Base-by-base conservation (phyloP, 768 basidiomycete genomes). In the Phanerochaete carnosa region DNA sequence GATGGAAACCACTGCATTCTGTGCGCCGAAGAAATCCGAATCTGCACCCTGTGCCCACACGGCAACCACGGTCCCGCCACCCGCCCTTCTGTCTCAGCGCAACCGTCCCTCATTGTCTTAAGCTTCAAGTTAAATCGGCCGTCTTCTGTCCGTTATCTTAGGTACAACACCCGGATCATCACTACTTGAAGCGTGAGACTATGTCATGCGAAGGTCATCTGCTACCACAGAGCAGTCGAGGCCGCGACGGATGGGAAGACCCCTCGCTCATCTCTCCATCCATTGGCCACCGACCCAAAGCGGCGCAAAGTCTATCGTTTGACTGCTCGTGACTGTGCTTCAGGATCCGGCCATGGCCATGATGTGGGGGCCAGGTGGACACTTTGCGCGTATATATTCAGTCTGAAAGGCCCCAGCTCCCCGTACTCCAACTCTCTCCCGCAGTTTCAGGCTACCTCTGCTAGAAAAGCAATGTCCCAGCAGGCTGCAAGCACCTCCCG, bases 401-500 rank as follows among this genome's bases (percentile, higher is more conserved):
- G 29, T n/a, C 29, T 32, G 29, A 52, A 19, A 52, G 49, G 8
- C 47, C 28, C 47, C 39, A 7, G 39, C 39, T 43, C 39, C 39
- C 39, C 39, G 39, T 19, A 11, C 8, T 19, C 39, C 39, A 4
- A 35, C 39, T 43, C 39, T 43, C 39, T 7, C 39, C 39, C 8
- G 39, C 39, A 43, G 3, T 11, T 23, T 11, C 46, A 13, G 22
- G 22, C 46, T 26, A 23, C 78, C 46, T 23, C 46, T 26, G 28
- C n/a, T n/a, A n/a, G n/a, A n/a, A n/a, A n/a, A 35, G 13, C 33
- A 6, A 43, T 43, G 39, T 9, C 39, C 49, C 19, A 45, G 57
- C 37, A 22, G 22, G 6, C 11, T 19, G 19, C 39, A 43, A 30
- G 9, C 49, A 25, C 30, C 56, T 89, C 88, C 28, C 81, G 90